A percentile compares a stretch with the other conserved stretches of the same genome.
phyloP scores from a whole-genome alignment of 495 filamentous ascomycete genomes.

The Pyrenula aspistea region DNA sequence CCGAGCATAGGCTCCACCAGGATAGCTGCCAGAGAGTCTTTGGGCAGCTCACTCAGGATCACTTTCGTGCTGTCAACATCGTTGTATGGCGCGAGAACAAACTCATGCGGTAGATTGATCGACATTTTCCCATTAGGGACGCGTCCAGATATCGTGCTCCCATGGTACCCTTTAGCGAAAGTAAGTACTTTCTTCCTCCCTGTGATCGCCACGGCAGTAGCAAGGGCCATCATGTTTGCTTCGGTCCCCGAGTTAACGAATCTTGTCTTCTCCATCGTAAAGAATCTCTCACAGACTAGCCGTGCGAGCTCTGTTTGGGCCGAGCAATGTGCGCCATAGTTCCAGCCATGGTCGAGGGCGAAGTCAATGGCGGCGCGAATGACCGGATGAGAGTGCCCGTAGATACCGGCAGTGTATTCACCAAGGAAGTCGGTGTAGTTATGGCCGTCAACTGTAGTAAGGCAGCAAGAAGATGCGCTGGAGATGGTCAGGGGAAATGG shows the following conservation, averaged over 20 bases:
- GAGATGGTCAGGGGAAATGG: slow-evolving; percentile 43
- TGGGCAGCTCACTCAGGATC: slow-evolving; percentile 11
- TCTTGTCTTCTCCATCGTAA: slow-evolving; percentile 19
- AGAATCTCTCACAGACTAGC: slow-evolving; percentile 13
- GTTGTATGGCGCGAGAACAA: slow-evolving; percentile 35
- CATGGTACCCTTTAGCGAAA: slow-evolving; percentile 18
- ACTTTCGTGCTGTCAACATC: slow-evolving; percentile 9
- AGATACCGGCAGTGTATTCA: slow-evolving; percentile 32
- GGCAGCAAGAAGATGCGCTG: slow-evolving; percentile 21
- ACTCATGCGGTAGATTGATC: slow-evolving; percentile 25
- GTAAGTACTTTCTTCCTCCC: slow-evolving; percentile 18
- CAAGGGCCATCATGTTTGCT: slow-evolving; percentile 23
- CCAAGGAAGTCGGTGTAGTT: slow-evolving; percentile 31
- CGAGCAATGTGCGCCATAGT: slow-evolving; percentile 16
- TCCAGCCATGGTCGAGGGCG: slow-evolving; percentile 15
- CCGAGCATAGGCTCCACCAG: slow-evolving; percentile 50
- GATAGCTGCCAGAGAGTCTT: slow-evolving; percentile 35
- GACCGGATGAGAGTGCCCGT: slow-evolving; percentile 28
- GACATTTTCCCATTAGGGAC: slow-evolving; percentile 2
- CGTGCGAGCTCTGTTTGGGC: slow-evolving; percentile 18
- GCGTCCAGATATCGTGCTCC: slow-evolving; percentile 10
- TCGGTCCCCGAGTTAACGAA: slow-evolving; percentile 30
- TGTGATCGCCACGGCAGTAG: slow-evolving; percentile 16
- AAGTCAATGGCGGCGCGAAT: slow-evolving; percentile 20
- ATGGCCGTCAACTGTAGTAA: slow-evolving; percentile 27